Base-by-base conservation (phyloP, 2,329 filamentous ascomycete genomes). In the Fusarium sp. region DNA sequence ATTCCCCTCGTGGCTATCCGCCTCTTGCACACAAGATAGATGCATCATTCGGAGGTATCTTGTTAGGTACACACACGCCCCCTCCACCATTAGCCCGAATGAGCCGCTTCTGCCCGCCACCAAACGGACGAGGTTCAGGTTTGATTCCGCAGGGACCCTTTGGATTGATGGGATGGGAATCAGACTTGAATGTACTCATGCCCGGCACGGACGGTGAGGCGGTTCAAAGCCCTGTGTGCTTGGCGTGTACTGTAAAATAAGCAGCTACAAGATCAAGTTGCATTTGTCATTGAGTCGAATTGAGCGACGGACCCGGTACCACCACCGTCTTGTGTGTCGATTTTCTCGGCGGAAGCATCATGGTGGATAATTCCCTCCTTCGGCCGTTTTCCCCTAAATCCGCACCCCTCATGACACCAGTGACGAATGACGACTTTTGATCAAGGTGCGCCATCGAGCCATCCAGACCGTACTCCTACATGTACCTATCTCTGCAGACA, bases 51-150 rank as follows among this genome's bases (percentile, higher is more conserved):
- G 43, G 20, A 60, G 27, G 38, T 50, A 40, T 52, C 47, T 54
- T 10, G 20, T 2, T 2, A 15, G 30, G 59, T 57, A 72, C 38
- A 43, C 22, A 33, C 66, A 62, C 50, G 57, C 54, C 71, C 72
- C 58, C 73, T 74, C 73, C 70, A 71, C 69, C 70, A 60, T 40
- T 64, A 57, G 22, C 20, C 70, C 67, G 63, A 69, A 65, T 69
- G 54, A 65, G 65, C 73, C 70, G 70, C 63, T 63, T 74, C 73
- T 76, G 73, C 65, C 73, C 73, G 73, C 52, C 27, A 47, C 62
- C 63, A 71, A 64, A 68, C 69, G 69, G 47, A 54, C 27, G 30
- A 32, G 30, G 62, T 67, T 68, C 47, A 47, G 22, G 43, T 32
- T 32, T 54, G 47, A 27, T 54, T 63, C 65, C 64, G 61, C 66